Evolutionary conservation across 2,329 filamentous ascomycete genomes (phyloP), one percentile per base, ranked within the genome.

Genomic region (Didymella glomerata): DNA sequence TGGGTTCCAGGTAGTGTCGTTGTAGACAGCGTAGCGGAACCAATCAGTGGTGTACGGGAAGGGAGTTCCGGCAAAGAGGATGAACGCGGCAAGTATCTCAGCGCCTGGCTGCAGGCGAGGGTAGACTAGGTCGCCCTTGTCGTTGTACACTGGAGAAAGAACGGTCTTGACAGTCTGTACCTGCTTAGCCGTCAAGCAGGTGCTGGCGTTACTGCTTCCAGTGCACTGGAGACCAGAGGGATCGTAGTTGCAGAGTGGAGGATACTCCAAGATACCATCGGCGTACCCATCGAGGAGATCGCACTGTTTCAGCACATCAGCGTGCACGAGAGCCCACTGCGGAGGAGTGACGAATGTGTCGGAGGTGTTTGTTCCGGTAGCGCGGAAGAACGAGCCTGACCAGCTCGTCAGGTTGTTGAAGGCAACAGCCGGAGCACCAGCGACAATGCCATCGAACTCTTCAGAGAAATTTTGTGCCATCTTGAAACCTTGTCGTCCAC

Each of bases 101-200:
- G 77, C 76, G 16, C 83, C 83, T 7, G 81, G 82, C 48, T 83
- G 78, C 68, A 85, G 78, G n/a, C 79, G 76, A 2, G 83, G 83
- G 66, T 81, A 85, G 16, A 84, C 76, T 1, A 85, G 69, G 4
- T 75, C 72, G 44, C 82, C 82, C 36, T 80, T 69, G 5, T 70
- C 72, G 54, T 78, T 74, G 61, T 77, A 74, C 30, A 83, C 76
- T 38, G 79, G 78, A 13, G 72, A 71, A 66, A 79, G 82, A 16
- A 81, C 74, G 1, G 77, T 64, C 38, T 77, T 72, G 14, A 84
- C 80, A 0, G 78, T 81, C 8, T 74, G 62, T 41, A 80, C 75
- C 68, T 85, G 82, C 0, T 69, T 70, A 11, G 69, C 57, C 1
- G 76, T 83, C 38, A 85, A 75, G 65, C 82, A 84, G 34, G 69